Conservation (phyloP, 192 early-diverging fungal genomes). For the Mortierella antarctica region DNA sequence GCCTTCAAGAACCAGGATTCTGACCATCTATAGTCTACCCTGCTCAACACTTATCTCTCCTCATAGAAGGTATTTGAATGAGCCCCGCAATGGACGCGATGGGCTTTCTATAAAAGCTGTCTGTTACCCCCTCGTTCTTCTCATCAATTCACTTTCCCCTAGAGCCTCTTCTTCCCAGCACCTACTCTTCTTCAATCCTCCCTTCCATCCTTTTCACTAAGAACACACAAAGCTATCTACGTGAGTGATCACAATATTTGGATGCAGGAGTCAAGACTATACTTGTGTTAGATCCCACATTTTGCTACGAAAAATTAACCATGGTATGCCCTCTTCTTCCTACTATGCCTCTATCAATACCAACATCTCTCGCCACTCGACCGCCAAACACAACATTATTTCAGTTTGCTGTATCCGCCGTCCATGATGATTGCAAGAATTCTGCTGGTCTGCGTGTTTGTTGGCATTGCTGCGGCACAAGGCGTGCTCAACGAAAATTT, state of each 20-base stretch:
- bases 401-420: slow-evolving; percentile 18
- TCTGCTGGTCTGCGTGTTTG: slow-evolving; percentile 20
- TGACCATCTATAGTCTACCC: slow-evolving; percentile 16
- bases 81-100: slow-evolving; percentile 5
- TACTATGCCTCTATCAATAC: slow-evolving; percentile 25
- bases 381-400: slow-evolving; percentile 19
- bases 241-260: slow-evolving; percentile 19
- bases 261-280: background rate
- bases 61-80: slow-evolving; percentile 12
- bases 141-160: slow-evolving; percentile 20
- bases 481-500: slow-evolving; percentile 32
- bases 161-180: slow-evolving; percentile 21
- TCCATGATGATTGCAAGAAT: slow-evolving; percentile 25
- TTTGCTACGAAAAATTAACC: slow-evolving; percentile 15
- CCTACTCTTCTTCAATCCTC: slow-evolving; percentile 22
- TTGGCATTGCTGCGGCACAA: slow-evolving; percentile 27
- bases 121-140: slow-evolving; percentile 17
- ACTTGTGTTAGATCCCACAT: slow-evolving; percentile 11
- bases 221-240: slow-evolving; percentile 18
- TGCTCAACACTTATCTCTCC: slow-evolving; percentile 20
- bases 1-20: slow-evolving; percentile 16
- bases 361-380: slow-evolving; percentile 9
- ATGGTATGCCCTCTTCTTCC: slow-evolving; percentile 18
- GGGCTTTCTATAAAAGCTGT: slow-evolving; percentile 26
- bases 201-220: slow-evolving; percentile 17